Conservation (phyloP, 164 flowering plant genomes). For the Sextonia rubra region DNA sequence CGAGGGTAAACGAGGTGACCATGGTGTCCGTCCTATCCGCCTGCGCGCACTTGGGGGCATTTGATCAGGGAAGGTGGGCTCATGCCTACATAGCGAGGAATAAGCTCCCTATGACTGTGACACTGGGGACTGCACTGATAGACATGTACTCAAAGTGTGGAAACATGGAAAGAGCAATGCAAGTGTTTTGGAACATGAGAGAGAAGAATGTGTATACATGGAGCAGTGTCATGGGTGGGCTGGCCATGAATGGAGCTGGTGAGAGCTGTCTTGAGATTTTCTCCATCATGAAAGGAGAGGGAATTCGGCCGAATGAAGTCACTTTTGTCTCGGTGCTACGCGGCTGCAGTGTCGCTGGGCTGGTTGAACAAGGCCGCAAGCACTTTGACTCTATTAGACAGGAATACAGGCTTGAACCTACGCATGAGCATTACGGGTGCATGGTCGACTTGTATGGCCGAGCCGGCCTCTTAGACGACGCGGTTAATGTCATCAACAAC, state of each 20-base stretch:
- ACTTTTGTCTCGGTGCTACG: constrained; percentile 43
- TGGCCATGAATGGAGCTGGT: constrained; percentile 59
- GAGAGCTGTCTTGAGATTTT: constrained; percentile 42
- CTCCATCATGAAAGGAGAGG: constrained; percentile 37
- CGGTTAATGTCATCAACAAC: constrained; percentile 32
- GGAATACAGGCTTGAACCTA: constrained; percentile 38
- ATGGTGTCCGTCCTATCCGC: constrained; percentile 52
- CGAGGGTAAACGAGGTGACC: constrained; percentile 39
- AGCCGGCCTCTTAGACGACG: constrained; percentile 49
- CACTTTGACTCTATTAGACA: constrained; percentile 40
- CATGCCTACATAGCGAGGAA: constrained; percentile 41
- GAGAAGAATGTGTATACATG: constrained; percentile 56
- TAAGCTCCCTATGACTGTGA: constrained; percentile 33
- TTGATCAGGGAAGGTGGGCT: constrained; percentile 58
- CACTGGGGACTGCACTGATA: constrained; percentile 45
- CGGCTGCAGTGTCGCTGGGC: constrained; percentile 51
- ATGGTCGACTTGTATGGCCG: constrained; percentile 56
- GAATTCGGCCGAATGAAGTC: constrained; percentile 44
- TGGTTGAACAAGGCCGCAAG: constrained; percentile 36
- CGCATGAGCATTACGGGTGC: constrained; percentile 59
- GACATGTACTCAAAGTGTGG: constrained; percentile 59
- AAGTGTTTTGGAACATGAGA: constrained; percentile 47
- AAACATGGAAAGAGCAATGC: constrained; percentile 42
- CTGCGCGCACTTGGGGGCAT: constrained; percentile 49
- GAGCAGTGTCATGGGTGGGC: constrained; percentile 44